A percentile compares a stretch with the other conserved stretches of the same genome.
Evolutionary conservation across 495 filamentous ascomycete genomes (phyloP).

Genomic region (Aspergillus mulundensis): DNA sequence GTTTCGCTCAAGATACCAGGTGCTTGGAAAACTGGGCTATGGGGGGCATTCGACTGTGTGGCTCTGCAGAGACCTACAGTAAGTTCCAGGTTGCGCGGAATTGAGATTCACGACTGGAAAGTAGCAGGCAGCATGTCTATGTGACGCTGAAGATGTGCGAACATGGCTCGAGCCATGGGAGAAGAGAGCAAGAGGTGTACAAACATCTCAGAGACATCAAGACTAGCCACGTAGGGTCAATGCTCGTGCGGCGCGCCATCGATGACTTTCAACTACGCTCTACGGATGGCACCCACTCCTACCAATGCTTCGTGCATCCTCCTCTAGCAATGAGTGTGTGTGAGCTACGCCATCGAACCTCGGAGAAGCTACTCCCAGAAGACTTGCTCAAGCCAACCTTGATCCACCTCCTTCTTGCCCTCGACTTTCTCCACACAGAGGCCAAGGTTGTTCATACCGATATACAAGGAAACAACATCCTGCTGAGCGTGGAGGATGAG

Average conservation of each 20-base stretch:
- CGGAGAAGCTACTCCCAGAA: not conserved
- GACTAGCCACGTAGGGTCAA: conserved; percentile 13
- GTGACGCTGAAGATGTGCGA: conserved; percentile 13
- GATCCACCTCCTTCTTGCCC: conserved; percentile 10
- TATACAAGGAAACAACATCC: conserved; percentile 28
- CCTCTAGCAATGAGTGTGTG: conserved; percentile 24
- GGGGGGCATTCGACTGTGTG: conserved; percentile 49
- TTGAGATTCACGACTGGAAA: not conserved
- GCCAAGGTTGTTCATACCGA: conserved; percentile 13
- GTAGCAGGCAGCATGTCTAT: conserved; percentile 17
- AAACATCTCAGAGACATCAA: conserved; percentile 13
- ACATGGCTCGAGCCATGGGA: conserved; percentile 11
- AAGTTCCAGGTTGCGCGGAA: conserved; percentile 11
- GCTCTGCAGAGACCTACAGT: conserved; percentile 47
- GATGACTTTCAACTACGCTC: conserved; percentile 22
- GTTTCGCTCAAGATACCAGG: conserved; percentile 45
- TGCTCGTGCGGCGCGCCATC: conserved; percentile 13
- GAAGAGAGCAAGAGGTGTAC: conserved; percentile 17
- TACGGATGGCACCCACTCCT: conserved; percentile 6
- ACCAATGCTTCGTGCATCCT: conserved; percentile 29
- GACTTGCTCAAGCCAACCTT: conserved; percentile 4
- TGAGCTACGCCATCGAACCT: conserved; percentile 10
- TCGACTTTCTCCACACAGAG: conserved; percentile 15
- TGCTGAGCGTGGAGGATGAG: conserved; percentile 27
- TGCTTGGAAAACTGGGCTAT: conserved; percentile 52